Evolutionary conservation across 495 filamentous ascomycete species (phyloP).

Genomic region (Durotheca rogersii): DNA sequence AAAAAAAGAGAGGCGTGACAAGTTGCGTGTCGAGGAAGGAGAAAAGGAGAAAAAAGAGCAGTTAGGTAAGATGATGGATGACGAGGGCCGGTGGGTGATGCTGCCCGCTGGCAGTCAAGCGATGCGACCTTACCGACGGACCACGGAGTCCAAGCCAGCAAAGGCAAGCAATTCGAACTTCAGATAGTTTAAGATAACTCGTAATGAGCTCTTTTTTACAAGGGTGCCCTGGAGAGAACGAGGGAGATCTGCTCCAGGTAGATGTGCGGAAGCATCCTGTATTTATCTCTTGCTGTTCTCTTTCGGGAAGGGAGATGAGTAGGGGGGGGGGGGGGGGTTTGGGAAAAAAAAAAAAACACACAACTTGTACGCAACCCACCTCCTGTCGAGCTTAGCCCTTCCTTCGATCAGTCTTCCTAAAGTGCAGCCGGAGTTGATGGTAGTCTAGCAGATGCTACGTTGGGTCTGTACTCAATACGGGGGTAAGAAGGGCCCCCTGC

Average conservation of each 20-base stretch:
- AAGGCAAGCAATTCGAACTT: slow-evolving; percentile 2
- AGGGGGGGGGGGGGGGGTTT: too few relatives aligned
- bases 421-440: too few relatives aligned
- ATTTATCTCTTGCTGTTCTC: slow-evolving; percentile 23
- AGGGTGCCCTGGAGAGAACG: slow-evolving; percentile 16
- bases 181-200: too few relatives aligned
- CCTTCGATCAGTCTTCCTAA: not conserved
- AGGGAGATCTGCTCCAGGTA: slow-evolving; percentile 22
- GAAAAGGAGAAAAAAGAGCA: slow-evolving; percentile 1
- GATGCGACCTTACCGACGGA: slow-evolving; percentile 22
- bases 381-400: too few relatives aligned
- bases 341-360: too few relatives aligned
- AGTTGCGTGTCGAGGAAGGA: not conserved
- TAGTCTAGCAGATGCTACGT: too few relatives aligned
- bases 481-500: too few relatives aligned
- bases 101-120: slow-evolving; percentile 31
- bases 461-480: too few relatives aligned
- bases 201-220: slow-evolving; percentile 13
- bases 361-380: too few relatives aligned
- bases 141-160: slow-evolving; percentile 20
- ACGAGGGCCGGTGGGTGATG: not conserved
- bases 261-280: slow-evolving; percentile 22
- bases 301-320: too few relatives aligned
- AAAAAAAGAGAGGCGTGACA: not conserved
- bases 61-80: not conserved